A percentile compares a stretch with the other conserved stretches of the same genome.
Evolutionary conservation across 169 alveolate species (phyloP).

Genomic region (Eimeria acervulina): DNA sequence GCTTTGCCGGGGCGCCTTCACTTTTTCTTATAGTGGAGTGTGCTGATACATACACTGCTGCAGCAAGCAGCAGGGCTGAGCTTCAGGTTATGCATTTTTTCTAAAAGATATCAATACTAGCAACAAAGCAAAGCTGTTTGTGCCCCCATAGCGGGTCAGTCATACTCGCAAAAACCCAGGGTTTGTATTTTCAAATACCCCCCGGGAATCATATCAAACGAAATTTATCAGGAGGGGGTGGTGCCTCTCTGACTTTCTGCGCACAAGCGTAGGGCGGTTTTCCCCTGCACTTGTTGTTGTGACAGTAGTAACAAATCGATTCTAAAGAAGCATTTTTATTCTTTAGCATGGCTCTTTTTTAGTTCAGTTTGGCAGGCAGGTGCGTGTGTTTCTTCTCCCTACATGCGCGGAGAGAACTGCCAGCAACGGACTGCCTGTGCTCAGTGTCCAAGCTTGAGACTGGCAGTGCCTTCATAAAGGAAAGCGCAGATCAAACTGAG

Average conservation of each 20-base stretch:
- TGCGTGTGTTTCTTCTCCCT: neutral
- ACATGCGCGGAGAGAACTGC: neutral
- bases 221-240: neutral
- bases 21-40: too few species aligned
- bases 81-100: neutral
- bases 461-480: slow-evolving; percentile 78
- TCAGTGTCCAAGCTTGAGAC: slow-evolving; percentile 51
- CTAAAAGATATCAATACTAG: too few species aligned
- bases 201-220: neutral
- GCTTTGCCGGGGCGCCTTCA: too few species aligned
- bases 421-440: neutral
- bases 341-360: neutral
- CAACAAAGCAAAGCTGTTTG: too few species aligned
- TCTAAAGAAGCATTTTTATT: neutral
- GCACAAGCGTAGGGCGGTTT: neutral
- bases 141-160: too few species aligned
- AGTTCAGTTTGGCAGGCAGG: neutral
- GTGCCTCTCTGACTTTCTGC: neutral
- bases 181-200: neutral
- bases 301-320: neutral
- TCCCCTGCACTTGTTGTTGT: neutral
- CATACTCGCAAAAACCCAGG: too few species aligned
- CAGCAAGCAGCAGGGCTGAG: neutral
- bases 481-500: slow-evolving; percentile 73
- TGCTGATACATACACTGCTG: neutral